Evolutionary conservation across 352 stramenopile species (phyloP).

Genomic region (Phytopythium sindhum): DNA sequence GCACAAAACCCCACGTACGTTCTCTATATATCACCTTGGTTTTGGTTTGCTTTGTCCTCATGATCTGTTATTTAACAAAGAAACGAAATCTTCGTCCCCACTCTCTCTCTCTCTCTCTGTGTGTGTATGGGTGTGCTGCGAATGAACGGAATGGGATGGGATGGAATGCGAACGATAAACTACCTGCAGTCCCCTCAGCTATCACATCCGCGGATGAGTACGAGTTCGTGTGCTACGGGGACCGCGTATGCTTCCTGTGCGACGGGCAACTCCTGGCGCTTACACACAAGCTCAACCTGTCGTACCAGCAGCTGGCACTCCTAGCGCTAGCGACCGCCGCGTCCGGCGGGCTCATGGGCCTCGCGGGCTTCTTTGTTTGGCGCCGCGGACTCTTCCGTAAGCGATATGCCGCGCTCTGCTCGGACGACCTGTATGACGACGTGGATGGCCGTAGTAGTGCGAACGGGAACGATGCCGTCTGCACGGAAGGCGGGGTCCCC

Average conservation of each 20-base stretch:
- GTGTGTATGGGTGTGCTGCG: no score
- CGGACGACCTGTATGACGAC: constrained; percentile 46
- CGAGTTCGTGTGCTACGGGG: constrained; percentile 75
- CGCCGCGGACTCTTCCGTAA: constrained; percentile 67
- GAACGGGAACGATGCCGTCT: background rate
- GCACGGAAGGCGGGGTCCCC: constrained; percentile 12
- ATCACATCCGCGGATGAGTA: constrained; percentile 14
- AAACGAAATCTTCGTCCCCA: no score
- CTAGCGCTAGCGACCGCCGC: constrained; percentile 46
- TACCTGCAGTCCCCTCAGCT: background rate
- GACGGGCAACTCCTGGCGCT: constrained; percentile 69
- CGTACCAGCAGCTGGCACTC: constrained; percentile 68
- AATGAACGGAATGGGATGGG: no score
- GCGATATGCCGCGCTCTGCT: constrained; percentile 67
- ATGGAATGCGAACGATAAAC: background rate
- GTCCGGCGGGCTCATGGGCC: constrained; percentile 54
- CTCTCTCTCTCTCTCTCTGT: no score
- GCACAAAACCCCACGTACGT: background rate
- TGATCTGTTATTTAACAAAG: no score
- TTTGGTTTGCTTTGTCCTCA: no score
- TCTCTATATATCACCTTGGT: no score
- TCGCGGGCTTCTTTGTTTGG: constrained; percentile 71
- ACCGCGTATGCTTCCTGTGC: constrained; percentile 68
- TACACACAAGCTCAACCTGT: constrained; percentile 73
- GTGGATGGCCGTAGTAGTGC: constrained; percentile 2